These are phyloP conservation scores for Backusella westeae DNA, from an alignment of 192 early-diverging fungal genomes.

Conservation along the genomic window DNA sequence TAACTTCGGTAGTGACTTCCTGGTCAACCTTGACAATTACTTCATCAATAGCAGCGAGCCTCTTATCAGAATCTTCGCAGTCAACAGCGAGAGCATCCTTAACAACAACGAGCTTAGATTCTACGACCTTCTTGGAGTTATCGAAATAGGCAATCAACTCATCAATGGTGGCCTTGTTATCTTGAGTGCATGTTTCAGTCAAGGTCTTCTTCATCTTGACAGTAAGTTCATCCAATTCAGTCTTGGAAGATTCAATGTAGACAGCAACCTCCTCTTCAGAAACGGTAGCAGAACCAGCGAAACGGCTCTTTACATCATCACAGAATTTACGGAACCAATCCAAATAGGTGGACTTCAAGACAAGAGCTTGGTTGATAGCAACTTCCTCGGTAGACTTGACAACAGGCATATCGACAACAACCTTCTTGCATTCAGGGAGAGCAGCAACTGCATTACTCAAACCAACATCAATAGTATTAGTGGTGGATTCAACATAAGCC, in stretches of 20 bases:
- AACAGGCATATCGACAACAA: background rate
- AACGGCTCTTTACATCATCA: background rate
- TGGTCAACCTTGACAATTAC: background rate
- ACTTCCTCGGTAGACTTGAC: background rate
- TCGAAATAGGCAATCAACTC: background rate
- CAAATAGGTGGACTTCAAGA: background rate
- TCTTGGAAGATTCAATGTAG: background rate
- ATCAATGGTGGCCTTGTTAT: background rate
- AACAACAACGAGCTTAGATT: background rate
- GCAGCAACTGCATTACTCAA: background rate
- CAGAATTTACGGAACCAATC: background rate
- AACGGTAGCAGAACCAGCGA: background rate
- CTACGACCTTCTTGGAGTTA: conserved; percentile 1
- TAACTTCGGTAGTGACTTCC: background rate
- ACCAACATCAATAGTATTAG: background rate
- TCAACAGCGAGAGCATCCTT: background rate
- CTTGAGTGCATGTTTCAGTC: background rate
- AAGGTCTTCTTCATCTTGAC: background rate
- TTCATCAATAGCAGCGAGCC: background rate
- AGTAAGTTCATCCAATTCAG: background rate
- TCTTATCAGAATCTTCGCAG: background rate
- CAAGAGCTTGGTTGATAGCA: background rate
- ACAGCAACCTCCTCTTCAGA: background rate
- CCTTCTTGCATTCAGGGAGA: background rate
- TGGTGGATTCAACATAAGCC: background rate